Evolutionary conservation across 148 eudicot species (phyloP).

Genomic region (Dianthus caryophyllus): DNA sequence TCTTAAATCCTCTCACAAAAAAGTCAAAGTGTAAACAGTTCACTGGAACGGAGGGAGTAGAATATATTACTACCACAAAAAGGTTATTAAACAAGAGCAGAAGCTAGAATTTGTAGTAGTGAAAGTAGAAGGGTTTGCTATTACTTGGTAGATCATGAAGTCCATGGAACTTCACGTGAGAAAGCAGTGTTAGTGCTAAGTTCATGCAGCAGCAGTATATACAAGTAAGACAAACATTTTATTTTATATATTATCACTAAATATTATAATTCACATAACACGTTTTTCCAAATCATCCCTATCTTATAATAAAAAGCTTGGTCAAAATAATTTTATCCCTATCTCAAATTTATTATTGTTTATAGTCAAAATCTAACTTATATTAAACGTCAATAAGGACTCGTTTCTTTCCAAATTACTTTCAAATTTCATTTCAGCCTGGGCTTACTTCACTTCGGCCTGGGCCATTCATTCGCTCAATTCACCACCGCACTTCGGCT

Average conservation of each 20-base stretch:
- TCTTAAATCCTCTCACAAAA: no score
- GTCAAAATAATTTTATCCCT: neutral
- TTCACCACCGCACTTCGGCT: no score
- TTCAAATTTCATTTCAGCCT: no score
- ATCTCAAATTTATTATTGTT: no score
- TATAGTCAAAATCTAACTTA: no score
- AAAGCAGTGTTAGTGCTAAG: constrained; percentile 41
- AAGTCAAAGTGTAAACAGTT: no score
- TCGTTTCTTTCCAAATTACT: no score
- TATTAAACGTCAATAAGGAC: no score
- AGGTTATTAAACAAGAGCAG: constrained; percentile 8
- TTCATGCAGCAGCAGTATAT: constrained; percentile 30
- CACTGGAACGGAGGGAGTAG: no score
- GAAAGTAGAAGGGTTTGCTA: constrained; percentile 18
- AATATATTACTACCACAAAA: constrained; percentile 3
- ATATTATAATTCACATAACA: constrained; percentile 21
- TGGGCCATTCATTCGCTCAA: no score
- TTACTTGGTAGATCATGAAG: constrained; percentile 9
- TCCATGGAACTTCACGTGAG: constrained; percentile 34
- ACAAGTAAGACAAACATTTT: constrained; percentile 24
- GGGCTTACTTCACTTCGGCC: no score
- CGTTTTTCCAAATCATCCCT: constrained; percentile 32
- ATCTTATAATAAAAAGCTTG: constrained; percentile 3
- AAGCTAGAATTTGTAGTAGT: constrained; percentile 16
- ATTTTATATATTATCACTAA: constrained; percentile 23